phyloP scores from a whole-genome alignment of 2,329 filamentous ascomycete genomes.

The Teratosphaeria viscida region DNA sequence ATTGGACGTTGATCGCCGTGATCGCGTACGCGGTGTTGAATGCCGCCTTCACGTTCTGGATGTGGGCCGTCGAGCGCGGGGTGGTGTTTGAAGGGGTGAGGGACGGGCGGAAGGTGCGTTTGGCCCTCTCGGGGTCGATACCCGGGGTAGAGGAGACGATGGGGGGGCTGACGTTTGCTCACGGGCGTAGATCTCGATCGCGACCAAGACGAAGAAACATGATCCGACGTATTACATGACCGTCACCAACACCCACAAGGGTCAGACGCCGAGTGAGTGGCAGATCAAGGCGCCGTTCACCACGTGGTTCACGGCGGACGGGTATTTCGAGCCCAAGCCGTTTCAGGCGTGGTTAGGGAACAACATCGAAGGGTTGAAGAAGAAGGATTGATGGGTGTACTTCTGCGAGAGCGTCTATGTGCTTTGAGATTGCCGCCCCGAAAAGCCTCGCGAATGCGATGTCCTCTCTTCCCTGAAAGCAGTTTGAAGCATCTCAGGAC shows the following conservation, averaged over 20 bases:
- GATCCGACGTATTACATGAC: conserved; percentile 69
- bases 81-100: conserved; percentile 68
- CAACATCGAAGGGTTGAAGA: conserved; percentile 40
- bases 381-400: background rate
- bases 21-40: conserved; percentile 71
- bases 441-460: background rate
- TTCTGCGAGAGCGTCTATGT: background rate
- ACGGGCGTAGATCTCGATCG: conserved; percentile 55
- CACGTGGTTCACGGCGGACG: conserved; percentile 63
- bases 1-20: conserved; percentile 71
- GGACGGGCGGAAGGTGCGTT: conserved; percentile 52
- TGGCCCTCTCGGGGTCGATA: no score
- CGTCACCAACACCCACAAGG: conserved; percentile 34
- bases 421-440: background rate
- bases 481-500: background rate
- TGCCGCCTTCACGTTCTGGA: conserved; percentile 68
- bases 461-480: background rate
- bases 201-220: conserved; percentile 65
- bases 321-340: conserved; percentile 61
- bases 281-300: conserved; percentile 56
- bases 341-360: conserved; percentile 70
- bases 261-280: conserved; percentile 23
- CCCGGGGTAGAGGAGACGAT: background rate
- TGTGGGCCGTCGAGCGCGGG: conserved; percentile 71
- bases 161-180: background rate